Evolutionary conservation across 345 rosid species (phyloP).

Genomic region (Eucalyptus tenuipes): DNA sequence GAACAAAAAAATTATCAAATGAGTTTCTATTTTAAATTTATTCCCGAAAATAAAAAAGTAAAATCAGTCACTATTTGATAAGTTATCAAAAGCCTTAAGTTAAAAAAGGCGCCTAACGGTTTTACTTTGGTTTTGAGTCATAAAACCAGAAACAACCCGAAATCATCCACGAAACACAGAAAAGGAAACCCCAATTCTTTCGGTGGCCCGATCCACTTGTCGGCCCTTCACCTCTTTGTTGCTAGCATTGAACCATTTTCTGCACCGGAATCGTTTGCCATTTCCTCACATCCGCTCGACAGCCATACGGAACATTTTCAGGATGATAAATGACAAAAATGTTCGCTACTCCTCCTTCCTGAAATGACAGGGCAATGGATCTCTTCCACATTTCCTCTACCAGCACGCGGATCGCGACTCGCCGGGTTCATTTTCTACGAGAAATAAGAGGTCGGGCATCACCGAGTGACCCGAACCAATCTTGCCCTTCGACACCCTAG

Average conservation of each 20-base stretch:
- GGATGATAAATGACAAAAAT: background rate
- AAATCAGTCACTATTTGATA: too few relatives aligned
- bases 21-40: too few relatives aligned
- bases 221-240: background rate
- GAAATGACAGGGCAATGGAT: background rate
- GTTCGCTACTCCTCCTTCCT: background rate
- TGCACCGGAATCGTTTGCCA: background rate
- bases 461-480: background rate
- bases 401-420: background rate
- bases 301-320: background rate
- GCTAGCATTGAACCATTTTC: background rate
- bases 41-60: rapidly evolving
- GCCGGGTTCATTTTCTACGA: background rate
- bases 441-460: background rate
- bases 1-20: rapidly evolving
- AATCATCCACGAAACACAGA: background rate
- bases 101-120: background rate
- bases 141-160: background rate
- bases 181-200: background rate
- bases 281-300: background rate
- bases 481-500: background rate
- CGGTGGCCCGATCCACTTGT: background rate
- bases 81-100: background rate
- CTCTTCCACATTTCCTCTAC: background rate
- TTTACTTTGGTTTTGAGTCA: background rate